Percentiles rank a stretch among this genome's conserved stretches.
Evolutionary conservation across 306 rosid species (phyloP).

Genomic region (Prinsepia uniflora): DNA sequence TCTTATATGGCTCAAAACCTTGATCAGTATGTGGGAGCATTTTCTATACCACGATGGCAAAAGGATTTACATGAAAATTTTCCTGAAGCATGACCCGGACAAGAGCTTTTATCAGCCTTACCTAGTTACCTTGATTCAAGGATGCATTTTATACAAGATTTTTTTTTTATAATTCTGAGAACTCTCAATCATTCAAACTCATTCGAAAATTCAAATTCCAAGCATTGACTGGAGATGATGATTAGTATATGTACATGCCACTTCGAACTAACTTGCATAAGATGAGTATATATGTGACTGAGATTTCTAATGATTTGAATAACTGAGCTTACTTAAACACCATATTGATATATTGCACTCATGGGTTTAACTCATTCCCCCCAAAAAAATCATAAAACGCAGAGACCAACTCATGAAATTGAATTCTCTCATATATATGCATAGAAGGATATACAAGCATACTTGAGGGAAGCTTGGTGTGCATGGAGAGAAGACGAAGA

Average conservation of each 20-base stretch:
- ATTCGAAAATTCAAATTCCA: not conserved
- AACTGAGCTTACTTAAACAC: not conserved
- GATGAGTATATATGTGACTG: not conserved
- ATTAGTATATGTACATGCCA: not conserved
- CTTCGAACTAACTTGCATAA: not conserved
- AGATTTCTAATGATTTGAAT: not conserved
- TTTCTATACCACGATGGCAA: not conserved
- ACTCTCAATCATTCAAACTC: not conserved
- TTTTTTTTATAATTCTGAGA: not conserved
- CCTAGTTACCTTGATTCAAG: not conserved
- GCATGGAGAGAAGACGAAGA: constrained; percentile 47
- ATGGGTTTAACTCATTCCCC: constrained; percentile 5
- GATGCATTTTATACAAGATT: not conserved
- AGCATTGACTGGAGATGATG: not conserved
- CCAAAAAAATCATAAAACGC: not conserved
- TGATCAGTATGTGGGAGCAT: not conserved
- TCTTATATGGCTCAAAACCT: constrained; percentile 2
- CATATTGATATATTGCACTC: not conserved
- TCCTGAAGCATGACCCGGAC: not conserved
- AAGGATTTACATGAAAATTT: not conserved
- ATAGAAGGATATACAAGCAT: not conserved
- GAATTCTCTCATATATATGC: not conserved
- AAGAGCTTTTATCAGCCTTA: not conserved
- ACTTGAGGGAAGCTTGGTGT: constrained; percentile 60
- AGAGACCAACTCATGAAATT: not conserved